Percentiles rank a stretch among this genome's conserved stretches.
Conservation (phyloP, 257 asterid genomes). For the Solanum clarkiae region DNA sequence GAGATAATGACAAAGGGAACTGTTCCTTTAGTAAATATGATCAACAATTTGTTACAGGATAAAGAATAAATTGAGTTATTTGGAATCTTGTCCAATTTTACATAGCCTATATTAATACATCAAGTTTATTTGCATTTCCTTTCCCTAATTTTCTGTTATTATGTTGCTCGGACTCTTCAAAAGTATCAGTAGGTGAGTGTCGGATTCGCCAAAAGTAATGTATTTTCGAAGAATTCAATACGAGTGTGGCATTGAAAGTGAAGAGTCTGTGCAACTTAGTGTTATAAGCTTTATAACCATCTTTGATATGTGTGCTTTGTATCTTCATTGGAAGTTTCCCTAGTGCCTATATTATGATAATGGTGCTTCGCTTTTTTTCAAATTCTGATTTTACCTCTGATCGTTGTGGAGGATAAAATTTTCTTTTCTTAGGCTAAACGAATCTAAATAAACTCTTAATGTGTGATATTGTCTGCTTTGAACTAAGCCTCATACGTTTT, state of each 20-base stretch:
- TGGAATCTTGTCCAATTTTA: neutral
- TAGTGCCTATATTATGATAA: neutral
- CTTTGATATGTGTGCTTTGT: no score
- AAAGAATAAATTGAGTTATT: constrained; percentile 22
- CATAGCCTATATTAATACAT: neutral
- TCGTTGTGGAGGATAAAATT: no score
- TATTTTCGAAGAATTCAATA: no score
- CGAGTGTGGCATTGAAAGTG: no score
- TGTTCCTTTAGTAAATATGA: constrained; percentile 58
- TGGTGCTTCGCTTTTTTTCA: neutral
- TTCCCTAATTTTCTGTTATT: neutral
- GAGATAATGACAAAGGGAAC: constrained; percentile 94
- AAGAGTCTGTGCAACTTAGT: no score
- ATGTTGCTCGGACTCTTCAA: no score
- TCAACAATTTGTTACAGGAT: constrained; percentile 62
- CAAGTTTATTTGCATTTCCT: neutral
- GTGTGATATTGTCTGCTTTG: no score
- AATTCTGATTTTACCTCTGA: neutral
- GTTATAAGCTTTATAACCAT: neutral
- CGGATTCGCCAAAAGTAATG: no score
- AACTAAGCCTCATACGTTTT: no score
- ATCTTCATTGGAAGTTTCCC: neutral
- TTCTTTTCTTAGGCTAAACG: no score
- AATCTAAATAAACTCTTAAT: no score
- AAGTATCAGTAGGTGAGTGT: no score